Evolutionary conservation across 2,329 filamentous ascomycete species (phyloP).

Genomic region (Blastomyces parvus): DNA sequence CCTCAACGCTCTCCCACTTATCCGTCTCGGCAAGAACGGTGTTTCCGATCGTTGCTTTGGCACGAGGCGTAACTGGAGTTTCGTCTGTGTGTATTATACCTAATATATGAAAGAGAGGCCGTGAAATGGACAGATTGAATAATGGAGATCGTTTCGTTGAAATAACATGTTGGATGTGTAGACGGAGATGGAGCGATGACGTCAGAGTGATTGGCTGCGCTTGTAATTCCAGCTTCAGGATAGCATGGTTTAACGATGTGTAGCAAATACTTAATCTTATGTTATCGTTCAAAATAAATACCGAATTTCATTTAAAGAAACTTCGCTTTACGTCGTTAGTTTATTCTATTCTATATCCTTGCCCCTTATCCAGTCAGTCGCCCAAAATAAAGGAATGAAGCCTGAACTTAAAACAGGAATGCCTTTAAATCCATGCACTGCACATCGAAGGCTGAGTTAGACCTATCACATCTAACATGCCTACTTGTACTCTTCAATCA

Average conservation of each 20-base stretch:
- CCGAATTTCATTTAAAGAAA: not conserved
- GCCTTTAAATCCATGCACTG: not conserved
- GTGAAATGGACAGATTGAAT: not conserved
- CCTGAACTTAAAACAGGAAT: not conserved
- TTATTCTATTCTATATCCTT: not conserved
- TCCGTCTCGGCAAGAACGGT: conserved; percentile 43
- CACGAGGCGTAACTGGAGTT: conserved; percentile 25
- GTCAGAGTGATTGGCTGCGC: not conserved
- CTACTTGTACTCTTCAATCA: conserved; percentile 22
- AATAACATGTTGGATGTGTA: not conserved
- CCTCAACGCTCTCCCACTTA: conserved; percentile 48
- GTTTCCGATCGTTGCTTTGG: conserved; percentile 43
- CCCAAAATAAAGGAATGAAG: no score
- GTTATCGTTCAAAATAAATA: no score
- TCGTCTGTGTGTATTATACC: not conserved
- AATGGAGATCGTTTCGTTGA: not conserved
- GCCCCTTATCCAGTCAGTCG: no score
- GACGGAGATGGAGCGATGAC: not conserved
- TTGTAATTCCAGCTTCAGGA: no score
- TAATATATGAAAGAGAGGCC: not conserved
- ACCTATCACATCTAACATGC: not conserved
- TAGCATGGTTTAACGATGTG: no score
- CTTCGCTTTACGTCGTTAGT: not conserved
- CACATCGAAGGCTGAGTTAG: not conserved
- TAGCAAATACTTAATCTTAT: no score